phyloP scores from a whole-genome alignment of 345 rosid genomes.

The Eutrema japonicum region DNA sequence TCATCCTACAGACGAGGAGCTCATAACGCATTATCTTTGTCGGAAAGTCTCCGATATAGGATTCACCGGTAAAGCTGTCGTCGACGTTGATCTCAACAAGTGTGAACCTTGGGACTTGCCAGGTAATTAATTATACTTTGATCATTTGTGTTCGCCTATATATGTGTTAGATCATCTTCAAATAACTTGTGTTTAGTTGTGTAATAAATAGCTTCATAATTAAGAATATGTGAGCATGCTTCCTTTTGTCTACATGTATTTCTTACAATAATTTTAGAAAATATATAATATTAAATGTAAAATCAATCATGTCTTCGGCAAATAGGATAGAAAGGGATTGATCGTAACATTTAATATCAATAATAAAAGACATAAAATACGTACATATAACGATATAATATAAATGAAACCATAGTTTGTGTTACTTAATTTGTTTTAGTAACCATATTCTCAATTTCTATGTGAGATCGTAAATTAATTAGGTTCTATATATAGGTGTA shows the following conservation, averaged over 20 bases:
- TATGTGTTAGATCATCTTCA: neutral
- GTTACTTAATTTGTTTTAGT: neutral
- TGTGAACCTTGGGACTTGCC: constrained; percentile 99
- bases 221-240: constrained; percentile 1
- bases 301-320: constrained; percentile 9
- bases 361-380: constrained; percentile 14
- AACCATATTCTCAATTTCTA: neutral
- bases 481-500: constrained; percentile 30
- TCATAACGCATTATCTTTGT: constrained; percentile 76
- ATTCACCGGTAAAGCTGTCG: constrained; percentile 81
- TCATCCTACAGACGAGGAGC: constrained; percentile 98
- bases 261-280: neutral
- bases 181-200: neutral
- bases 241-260: constrained; percentile 4
- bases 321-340: constrained; percentile 23
- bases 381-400: neutral
- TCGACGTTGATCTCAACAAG: constrained; percentile 96
- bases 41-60: constrained; percentile 64
- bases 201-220: neutral
- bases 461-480: neutral
- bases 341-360: neutral
- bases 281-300: constrained; percentile 3
- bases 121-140: constrained; percentile 54
- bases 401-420: constrained; percentile 21
- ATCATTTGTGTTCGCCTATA: neutral